Percentiles rank a stretch among this genome's conserved stretches.
phyloP scores from a whole-genome alignment of 2,329 filamentous ascomycete genomes.

The Aspergillus sp. region DNA sequence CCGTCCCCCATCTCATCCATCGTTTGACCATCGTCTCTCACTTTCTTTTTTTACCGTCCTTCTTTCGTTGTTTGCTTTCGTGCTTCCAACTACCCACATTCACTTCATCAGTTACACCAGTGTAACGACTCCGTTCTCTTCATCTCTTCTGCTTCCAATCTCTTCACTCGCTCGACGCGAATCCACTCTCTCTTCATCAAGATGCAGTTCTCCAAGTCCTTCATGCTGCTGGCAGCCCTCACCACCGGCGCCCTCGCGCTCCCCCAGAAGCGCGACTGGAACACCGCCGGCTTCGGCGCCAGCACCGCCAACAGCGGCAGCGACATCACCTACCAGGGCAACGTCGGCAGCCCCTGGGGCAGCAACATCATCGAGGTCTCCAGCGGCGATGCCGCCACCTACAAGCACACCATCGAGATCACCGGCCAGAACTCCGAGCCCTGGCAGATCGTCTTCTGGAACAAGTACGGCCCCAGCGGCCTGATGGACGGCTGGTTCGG shows the following conservation, averaged over 20 bases:
- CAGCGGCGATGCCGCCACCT: constrained; percentile 24
- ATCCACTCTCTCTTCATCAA: constrained; percentile 5
- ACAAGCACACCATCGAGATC: constrained; percentile 38
- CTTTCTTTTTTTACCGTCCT: background rate
- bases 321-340: constrained; percentile 33
- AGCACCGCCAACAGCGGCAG: constrained; percentile 22
- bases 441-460: constrained; percentile 40
- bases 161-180: background rate
- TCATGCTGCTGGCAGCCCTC: constrained; percentile 31
- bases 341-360: constrained; percentile 39
- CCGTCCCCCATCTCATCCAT: background rate
- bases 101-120: background rate
- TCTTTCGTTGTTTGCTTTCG: background rate
- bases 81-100: constrained; percentile 9
- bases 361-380: constrained; percentile 40
- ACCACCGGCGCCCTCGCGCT: constrained; percentile 14
- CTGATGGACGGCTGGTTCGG: constrained; percentile 36
- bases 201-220: constrained; percentile 30
- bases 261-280: constrained; percentile 15
- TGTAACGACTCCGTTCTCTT: background rate
- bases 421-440: constrained; percentile 29
- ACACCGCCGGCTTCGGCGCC: constrained; percentile 33
- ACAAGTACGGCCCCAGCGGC: constrained; percentile 36
- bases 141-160: background rate
- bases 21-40: background rate